A percentile compares a stretch with the other conserved stretches of the same genome.
Conservation (phyloP, 2,329 filamentous ascomycete genomes). For the Dryadomyces quercus-mongolicae region DNA sequence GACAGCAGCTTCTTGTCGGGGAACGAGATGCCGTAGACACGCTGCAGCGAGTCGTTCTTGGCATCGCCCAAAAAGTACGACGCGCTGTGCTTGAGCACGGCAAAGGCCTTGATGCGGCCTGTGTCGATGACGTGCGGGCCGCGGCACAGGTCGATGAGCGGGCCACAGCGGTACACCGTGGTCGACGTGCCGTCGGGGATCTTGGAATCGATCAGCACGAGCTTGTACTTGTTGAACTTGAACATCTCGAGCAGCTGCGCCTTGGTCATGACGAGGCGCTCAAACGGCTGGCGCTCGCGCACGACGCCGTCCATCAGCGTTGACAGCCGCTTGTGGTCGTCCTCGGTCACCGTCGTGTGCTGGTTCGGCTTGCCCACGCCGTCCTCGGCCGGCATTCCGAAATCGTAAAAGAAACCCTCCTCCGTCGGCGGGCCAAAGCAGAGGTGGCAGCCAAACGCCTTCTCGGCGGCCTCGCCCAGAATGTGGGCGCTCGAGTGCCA, state of each 20-base stretch:
- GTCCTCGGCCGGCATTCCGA: conserved; percentile 62
- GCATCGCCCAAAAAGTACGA: conserved; percentile 86
- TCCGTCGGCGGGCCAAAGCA: conserved; percentile 90
- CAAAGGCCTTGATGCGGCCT: conserved; percentile 85
- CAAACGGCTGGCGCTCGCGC: conserved; percentile 94
- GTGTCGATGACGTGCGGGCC: conserved; percentile 93
- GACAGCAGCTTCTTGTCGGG: conserved; percentile 92
- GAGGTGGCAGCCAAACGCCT: conserved; percentile 79
- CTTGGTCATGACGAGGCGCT: conserved; percentile 80
- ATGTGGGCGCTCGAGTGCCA: conserved; percentile 96
- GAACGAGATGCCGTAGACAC: conserved; percentile 91
- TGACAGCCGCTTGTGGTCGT: conserved; percentile 79
- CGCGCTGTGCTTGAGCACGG: conserved; percentile 63
- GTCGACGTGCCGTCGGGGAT: conserved; percentile 80
- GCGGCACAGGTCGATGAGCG: conserved; percentile 87
- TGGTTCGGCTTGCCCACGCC: conserved; percentile 14
- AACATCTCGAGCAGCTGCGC: conserved; percentile 93
- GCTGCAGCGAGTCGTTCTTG: conserved; percentile 87
- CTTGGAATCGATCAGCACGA: conserved; percentile 92
- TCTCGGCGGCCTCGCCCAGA: conserved; percentile 87
- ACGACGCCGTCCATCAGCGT: conserved; percentile 69
- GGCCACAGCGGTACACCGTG: conserved; percentile 89
- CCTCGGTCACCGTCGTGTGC: conserved; percentile 48
- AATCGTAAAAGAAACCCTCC: conserved; percentile 95
- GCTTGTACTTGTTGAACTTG: conserved; percentile 95